Conservation (phyloP, 1,284 basidiomycete genomes). For the Malassezia japonica region DNA sequence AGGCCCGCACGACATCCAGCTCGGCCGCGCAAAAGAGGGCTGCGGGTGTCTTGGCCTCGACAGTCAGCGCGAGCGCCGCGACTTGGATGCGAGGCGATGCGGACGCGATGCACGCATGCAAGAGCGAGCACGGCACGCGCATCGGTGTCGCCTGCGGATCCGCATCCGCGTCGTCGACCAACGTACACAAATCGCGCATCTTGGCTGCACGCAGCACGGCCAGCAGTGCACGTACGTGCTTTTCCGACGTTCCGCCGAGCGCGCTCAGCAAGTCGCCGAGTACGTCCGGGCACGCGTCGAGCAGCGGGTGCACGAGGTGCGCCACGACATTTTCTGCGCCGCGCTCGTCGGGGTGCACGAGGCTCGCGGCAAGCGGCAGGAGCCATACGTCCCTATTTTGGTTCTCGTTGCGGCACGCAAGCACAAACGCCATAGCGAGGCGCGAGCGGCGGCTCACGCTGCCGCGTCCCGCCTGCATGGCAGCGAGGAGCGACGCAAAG, state of each 20-base stretch:
- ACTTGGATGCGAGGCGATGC: constrained; percentile 28
- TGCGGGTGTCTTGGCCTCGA: constrained; percentile 32
- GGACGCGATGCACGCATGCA: constrained; percentile 26
- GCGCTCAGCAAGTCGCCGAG: neutral
- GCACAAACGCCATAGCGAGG: constrained; percentile 9
- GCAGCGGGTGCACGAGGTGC: constrained; percentile 13
- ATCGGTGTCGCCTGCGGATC: neutral
- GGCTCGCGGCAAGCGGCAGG: neutral
- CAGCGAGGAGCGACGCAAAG: constrained; percentile 8
- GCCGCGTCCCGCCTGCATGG: constrained; percentile 9
- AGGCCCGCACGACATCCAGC: constrained; percentile 22
- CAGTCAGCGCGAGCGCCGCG: constrained; percentile 26
- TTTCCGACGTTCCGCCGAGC: neutral
- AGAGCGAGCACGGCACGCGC: constrained; percentile 20
- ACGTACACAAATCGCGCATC: constrained; percentile 1
- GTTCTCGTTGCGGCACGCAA: neutral
- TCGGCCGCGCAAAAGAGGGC: constrained; percentile 21
- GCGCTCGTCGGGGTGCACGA: constrained; percentile 7
- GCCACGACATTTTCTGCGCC: constrained; percentile 10
- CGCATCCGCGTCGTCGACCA: neutral
- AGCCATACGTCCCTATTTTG: neutral
- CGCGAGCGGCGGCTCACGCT: constrained; percentile 10
- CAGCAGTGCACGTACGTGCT: neutral
- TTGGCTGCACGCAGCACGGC: constrained; percentile 14
- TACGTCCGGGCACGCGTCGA: neutral